phyloP scores from a whole-genome alignment of 2,329 filamentous ascomycete species.

The Amylocarpus encephaloides region DNA sequence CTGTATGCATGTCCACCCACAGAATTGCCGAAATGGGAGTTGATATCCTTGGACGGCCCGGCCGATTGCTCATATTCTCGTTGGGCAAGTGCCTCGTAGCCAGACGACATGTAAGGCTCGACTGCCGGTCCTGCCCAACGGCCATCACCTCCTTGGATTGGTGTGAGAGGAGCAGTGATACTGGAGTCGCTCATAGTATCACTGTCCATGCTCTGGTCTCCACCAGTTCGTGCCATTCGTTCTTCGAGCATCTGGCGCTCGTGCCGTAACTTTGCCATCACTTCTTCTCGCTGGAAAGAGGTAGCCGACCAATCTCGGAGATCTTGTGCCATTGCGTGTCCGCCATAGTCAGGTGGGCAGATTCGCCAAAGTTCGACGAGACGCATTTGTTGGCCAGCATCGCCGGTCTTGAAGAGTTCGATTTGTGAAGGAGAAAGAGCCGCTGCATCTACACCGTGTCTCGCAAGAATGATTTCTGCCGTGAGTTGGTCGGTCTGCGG shows the following conservation, averaged over 20 bases:
- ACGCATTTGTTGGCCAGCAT: constrained; percentile 63
- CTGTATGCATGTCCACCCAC: constrained; percentile 41
- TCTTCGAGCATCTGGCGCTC: constrained; percentile 43
- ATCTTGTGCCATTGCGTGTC: constrained; percentile 51
- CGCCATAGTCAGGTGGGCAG: constrained; percentile 58
- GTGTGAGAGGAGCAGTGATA: constrained; percentile 35
- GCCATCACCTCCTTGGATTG: constrained; percentile 46
- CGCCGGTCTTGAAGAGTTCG: constrained; percentile 70
- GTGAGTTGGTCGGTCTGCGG: constrained; percentile 43
- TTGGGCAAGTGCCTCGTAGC: constrained; percentile 66
- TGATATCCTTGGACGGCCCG: constrained; percentile 35
- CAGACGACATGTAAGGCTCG: constrained; percentile 72
- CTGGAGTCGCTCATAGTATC: constrained; percentile 32
- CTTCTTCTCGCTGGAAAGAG: constrained; percentile 48
- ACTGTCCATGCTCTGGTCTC: constrained; percentile 41
- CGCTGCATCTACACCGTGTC: constrained; percentile 63
- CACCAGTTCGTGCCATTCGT: constrained; percentile 33
- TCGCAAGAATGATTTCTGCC: constrained; percentile 52
- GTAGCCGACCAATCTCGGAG: constrained; percentile 50
- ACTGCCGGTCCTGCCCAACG: constrained; percentile 39
- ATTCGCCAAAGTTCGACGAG: constrained; percentile 83
- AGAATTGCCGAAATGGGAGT: constrained; percentile 39
- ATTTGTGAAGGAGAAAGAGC: constrained; percentile 69
- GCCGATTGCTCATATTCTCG: constrained; percentile 55
- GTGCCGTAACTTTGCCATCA: constrained; percentile 52